Evolutionary conservation across 2,329 filamentous ascomycete genomes (phyloP).

Genomic region (Gnomoniopsis smithogilvyi): DNA sequence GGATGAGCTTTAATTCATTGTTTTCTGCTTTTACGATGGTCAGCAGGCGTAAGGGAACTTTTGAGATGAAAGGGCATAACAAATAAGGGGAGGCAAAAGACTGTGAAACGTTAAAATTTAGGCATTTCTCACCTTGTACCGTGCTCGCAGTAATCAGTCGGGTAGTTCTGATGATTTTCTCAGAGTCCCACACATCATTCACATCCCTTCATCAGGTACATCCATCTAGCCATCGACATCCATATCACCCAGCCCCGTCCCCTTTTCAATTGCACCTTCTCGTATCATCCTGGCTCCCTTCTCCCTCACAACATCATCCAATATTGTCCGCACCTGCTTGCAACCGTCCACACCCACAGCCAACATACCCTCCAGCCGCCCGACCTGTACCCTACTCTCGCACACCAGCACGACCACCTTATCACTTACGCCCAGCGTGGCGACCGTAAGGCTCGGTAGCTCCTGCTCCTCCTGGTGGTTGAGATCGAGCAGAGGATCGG

Average conservation of each 20-base stretch:
- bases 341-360: conserved; percentile 90
- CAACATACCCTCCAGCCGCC: conserved; percentile 85
- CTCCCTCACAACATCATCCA: conserved; percentile 76
- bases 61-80: not conserved
- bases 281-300: conserved; percentile 64
- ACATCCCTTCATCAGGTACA: conserved; percentile 11
- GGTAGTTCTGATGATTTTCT: conserved; percentile 8
- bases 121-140: conserved; percentile 1
- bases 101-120: not conserved
- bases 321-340: conserved; percentile 74
- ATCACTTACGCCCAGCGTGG: conserved; percentile 70
- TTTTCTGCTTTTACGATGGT: not conserved
- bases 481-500: conserved; percentile 77
- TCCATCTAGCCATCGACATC: conserved; percentile 39
- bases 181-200: not conserved
- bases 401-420: conserved; percentile 77
- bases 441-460: conserved; percentile 83
- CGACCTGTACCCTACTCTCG: conserved; percentile 83
- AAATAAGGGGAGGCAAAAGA: not conserved
- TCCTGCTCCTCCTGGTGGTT: conserved; percentile 82
- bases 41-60: conserved; percentile 13
- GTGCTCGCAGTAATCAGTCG: not conserved
- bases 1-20: conserved; percentile 14
- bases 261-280: conserved; percentile 49
- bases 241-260: conserved; percentile 43